Evolutionary conservation across 78 protist species (phyloP).

Genomic region (Dictyostelium discoideum): DNA sequence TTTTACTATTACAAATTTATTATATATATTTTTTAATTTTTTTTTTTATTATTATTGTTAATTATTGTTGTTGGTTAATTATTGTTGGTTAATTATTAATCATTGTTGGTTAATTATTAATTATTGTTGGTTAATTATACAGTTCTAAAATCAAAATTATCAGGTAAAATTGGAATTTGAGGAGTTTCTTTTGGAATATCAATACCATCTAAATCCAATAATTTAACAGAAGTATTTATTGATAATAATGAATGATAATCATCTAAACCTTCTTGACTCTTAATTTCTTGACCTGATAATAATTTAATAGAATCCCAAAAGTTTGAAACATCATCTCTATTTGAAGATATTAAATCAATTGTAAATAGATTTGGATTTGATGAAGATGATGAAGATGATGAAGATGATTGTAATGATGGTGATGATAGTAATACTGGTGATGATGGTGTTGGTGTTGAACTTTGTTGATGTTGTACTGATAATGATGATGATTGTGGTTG

Average conservation of each 20-base stretch:
- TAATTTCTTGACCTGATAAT: neutral
- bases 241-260: conserved; percentile 40
- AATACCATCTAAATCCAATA: conserved; percentile 54
- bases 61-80: neutral
- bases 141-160: conserved; percentile 11
- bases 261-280: conserved; percentile 41
- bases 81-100: neutral
- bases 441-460: neutral
- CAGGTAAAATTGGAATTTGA: conserved; percentile 21
- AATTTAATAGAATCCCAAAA: conserved; percentile 33
- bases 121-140: neutral
- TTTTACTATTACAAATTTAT: too few relatives aligned
- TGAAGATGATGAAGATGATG: neutral
- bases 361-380: neutral
- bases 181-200: conserved; percentile 61
- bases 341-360: neutral
- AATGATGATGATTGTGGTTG: neutral
- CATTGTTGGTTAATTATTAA: neutral
- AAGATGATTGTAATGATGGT: neutral
- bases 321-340: conserved; percentile 26
- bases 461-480: neutral
- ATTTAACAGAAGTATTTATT: conserved; percentile 13
- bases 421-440: neutral
- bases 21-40: neutral
- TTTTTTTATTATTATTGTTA: neutral